A percentile compares a stretch with the other conserved stretches of the same genome.
Evolutionary conservation across 1,284 basidiomycete genomes (phyloP).

Genomic region (Meira miltonrushii): DNA sequence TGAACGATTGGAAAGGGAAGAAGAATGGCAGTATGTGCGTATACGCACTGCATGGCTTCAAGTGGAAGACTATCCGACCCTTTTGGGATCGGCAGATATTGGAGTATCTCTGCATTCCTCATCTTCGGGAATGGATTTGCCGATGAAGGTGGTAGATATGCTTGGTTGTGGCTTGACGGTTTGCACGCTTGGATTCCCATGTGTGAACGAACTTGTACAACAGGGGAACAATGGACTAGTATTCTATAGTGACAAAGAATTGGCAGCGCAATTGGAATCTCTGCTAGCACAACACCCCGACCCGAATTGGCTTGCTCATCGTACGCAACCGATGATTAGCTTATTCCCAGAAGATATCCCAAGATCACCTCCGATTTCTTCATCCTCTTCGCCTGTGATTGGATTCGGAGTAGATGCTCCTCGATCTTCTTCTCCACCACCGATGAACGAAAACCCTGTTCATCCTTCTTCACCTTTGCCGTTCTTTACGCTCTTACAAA

Average conservation of each 20-base stretch:
- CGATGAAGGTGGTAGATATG: constrained; percentile 99
- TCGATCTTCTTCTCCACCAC: background rate
- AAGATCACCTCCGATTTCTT: background rate
- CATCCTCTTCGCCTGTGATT: background rate
- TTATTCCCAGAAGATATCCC: constrained; percentile 3
- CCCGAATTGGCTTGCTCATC: constrained; percentile 15
- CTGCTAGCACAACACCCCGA: constrained; percentile 22
- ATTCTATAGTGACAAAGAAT: constrained; percentile 66
- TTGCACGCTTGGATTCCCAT: constrained; percentile 78
- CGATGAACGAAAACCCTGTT: background rate
- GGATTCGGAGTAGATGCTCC: background rate
- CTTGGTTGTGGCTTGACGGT: constrained; percentile 93
- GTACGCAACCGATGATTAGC: background rate
- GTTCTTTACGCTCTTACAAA: constrained; percentile 26
- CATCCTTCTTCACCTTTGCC: constrained; percentile 8
- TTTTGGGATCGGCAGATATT: constrained; percentile 71
- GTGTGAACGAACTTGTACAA: constrained; percentile 79
- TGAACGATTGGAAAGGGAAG: constrained; percentile 59
- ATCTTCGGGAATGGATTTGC: constrained; percentile 83
- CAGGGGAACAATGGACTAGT: constrained; percentile 74
- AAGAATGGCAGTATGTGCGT: constrained; percentile 72
- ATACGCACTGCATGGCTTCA: constrained; percentile 60
- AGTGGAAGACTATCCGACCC: constrained; percentile 33
- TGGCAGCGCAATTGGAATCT: constrained; percentile 66
- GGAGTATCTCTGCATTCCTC: constrained; percentile 87